A percentile compares a stretch with the other conserved stretches of the same genome.
Evolutionary conservation across 2,329 filamentous ascomycete genomes (phyloP).

Genomic region (Aspergillus sp.): DNA sequence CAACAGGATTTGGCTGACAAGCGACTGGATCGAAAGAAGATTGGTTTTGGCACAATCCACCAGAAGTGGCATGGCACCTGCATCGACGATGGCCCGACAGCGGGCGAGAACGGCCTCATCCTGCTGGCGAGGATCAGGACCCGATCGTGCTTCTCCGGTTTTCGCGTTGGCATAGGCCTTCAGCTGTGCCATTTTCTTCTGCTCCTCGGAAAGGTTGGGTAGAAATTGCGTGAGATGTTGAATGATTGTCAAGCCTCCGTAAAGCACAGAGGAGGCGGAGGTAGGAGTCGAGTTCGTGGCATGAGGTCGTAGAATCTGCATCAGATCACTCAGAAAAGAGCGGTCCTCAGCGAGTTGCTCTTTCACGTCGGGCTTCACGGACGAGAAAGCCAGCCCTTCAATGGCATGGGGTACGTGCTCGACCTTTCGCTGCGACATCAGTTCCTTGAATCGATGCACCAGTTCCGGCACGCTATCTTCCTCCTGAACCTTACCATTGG

Average conservation of each 20-base stretch:
- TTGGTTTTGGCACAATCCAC: conserved; percentile 64
- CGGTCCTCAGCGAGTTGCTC: conserved; percentile 67
- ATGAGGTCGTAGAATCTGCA: conserved; percentile 43
- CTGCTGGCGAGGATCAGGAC: conserved; percentile 62
- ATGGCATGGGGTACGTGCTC: conserved; percentile 66
- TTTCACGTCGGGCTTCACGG: conserved; percentile 76
- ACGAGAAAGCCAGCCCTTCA: conserved; percentile 88
- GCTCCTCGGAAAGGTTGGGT: conserved; percentile 74
- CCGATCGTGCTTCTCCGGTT: conserved; percentile 59
- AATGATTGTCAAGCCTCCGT: conserved; percentile 79
- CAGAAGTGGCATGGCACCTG: conserved; percentile 68
- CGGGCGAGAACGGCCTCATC: conserved; percentile 68
- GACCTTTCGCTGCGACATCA: conserved; percentile 35
- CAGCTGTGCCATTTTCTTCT: conserved; percentile 83
- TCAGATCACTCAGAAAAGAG: conserved; percentile 61
- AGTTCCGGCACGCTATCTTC: conserved; percentile 46
- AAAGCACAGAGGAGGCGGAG: conserved; percentile 65
- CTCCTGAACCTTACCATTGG: conserved; percentile 27
- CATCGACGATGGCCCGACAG: conserved; percentile 71
- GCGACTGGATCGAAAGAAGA: conserved; percentile 62
- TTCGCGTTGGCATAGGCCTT: conserved; percentile 89
- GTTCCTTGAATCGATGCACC: conserved; percentile 48
- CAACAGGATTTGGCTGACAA: conserved; percentile 70
- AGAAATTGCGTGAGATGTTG: conserved; percentile 77
- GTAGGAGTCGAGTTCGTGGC: conserved; percentile 18